Conservation (phyloP, 2,329 filamentous ascomycete genomes). For the Venturia carpophila region DNA sequence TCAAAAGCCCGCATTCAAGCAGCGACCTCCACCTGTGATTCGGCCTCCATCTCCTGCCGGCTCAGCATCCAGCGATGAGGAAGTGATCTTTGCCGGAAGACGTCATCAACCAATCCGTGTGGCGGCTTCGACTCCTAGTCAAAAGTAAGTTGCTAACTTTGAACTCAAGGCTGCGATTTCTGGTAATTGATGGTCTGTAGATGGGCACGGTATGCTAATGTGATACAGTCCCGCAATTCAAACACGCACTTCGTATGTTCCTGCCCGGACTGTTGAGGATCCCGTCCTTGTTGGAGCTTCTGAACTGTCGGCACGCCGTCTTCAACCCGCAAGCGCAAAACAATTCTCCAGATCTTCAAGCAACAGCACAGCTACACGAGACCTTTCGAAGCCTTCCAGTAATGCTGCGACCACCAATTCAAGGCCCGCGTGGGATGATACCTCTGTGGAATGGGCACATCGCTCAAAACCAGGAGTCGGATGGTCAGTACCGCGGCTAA, state of each 20-base stretch:
- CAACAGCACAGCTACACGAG: background rate
- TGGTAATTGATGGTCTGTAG: background rate
- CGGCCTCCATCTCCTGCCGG: conserved; percentile 32
- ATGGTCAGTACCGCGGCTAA: conserved; percentile 22
- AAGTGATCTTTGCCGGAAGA: conserved; percentile 39
- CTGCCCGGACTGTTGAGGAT: conserved; percentile 4
- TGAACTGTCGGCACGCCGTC: background rate
- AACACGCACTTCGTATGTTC: background rate
- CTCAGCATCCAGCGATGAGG: conserved; percentile 62
- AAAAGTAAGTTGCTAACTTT: background rate
- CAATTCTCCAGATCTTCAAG: background rate
- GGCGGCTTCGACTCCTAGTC: background rate
- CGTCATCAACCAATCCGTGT: background rate
- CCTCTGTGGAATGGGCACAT: conserved; percentile 28
- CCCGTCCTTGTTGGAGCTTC: conserved; percentile 2
- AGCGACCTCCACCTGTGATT: conserved; percentile 22
- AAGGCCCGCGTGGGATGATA: conserved; percentile 28
- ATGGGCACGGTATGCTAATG: background rate
- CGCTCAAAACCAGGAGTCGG: conserved; percentile 32
- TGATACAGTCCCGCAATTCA: background rate
- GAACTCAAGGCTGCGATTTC: background rate
- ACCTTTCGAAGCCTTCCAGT: conserved; percentile 11
- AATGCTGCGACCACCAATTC: conserved; percentile 16
- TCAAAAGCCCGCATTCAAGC: conserved; percentile 8
- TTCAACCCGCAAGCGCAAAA: background rate